Base-by-base conservation (phyloP, 2,329 filamentous ascomycete genomes). In the Colletotrichum limetticola region DNA sequence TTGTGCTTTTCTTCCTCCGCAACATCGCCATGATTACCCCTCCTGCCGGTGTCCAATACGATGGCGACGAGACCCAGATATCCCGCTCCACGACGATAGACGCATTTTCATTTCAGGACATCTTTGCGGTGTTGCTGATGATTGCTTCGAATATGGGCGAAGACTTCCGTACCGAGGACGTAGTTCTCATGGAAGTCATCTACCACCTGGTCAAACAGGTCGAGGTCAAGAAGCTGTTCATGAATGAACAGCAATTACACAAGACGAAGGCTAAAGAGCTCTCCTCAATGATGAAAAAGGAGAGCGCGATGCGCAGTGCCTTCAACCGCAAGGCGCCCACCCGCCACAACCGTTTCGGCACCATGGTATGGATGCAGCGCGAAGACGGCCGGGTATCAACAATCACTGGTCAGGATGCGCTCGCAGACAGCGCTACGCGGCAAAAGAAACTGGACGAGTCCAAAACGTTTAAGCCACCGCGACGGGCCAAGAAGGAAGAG, bases 351-450 rank as follows among this genome's bases (percentile, higher is more conserved):
- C 91, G 97, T 42, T 99, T 98, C 78, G 97, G 97, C 3, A 97
- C 95, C 12, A 98, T 98, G 94, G 91, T 98, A 42, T 98, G 96
- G 95, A 91, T 99, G 49, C 95, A 97, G 84, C 88, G 95, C 68
- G 93, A 95, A 61, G 93, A 95, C 76, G 91, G 93, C 63, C 95
- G 95, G 78, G 90, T 97, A 77, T 93, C 94, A 0, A 95, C 95
- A 0, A 89, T 99, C 1, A 95, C 95, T 0, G 97, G 97, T 1
- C 96, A 98, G 80, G 93, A 95, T 77, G 94, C 94, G 5, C 89
- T 99, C 57, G 89, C 91, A 3, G 91, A 95, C 77, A 89, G 91
- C 7, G 88, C 93, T 9, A 89, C 90, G 52, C 93, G 93, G 7
- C 89, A 98, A 76, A 88, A 93, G 63, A 97, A 98, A 81, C 95